A percentile compares a stretch with the other conserved stretches of the same genome.
Conservation (phyloP, 1,284 basidiomycete species). For the Naganishia sp. region DNA sequence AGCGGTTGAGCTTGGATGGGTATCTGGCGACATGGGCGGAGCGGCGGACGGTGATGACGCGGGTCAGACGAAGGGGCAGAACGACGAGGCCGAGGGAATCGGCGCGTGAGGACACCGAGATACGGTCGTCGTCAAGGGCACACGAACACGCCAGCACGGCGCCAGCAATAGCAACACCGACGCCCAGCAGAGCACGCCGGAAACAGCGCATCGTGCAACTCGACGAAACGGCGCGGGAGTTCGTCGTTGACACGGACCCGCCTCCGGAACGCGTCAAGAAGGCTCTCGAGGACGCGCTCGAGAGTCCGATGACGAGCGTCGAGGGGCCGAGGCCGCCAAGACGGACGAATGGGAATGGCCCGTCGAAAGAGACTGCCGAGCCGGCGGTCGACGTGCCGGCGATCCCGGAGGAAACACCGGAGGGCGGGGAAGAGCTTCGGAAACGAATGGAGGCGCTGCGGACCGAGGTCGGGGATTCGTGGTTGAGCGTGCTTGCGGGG, state of each 20-base stretch:
- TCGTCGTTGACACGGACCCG: conserved; percentile 28
- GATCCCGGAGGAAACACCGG: background rate
- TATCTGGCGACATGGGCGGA: conserved; percentile 73
- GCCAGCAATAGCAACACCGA: background rate
- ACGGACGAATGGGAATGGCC: background rate
- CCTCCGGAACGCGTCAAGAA: conserved; percentile 10
- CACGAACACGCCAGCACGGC: background rate
- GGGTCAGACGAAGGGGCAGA: conserved; percentile 26
- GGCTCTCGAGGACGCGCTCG: conserved; percentile 21
- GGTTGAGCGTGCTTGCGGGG: conserved; percentile 69
- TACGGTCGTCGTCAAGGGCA: background rate
- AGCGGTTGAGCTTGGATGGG: conserved; percentile 64
- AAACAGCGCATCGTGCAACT: conserved; percentile 40
- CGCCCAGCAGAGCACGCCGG: conserved; percentile 30
- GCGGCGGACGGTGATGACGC: conserved; percentile 54
- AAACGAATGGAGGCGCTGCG: conserved; percentile 75
- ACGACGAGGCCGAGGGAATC: background rate
- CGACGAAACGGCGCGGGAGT: conserved; percentile 28
- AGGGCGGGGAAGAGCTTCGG: conserved; percentile 63
- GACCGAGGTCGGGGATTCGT: conserved; percentile 80
- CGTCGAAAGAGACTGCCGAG: background rate
- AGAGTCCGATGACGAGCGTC: conserved; percentile 19
- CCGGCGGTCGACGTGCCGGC: background rate
- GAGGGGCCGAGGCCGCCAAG: conserved; percentile 8
- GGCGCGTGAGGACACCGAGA: background rate